Conservation (phyloP, 306 rosid genomes). For the Vigna mungo region DNA sequence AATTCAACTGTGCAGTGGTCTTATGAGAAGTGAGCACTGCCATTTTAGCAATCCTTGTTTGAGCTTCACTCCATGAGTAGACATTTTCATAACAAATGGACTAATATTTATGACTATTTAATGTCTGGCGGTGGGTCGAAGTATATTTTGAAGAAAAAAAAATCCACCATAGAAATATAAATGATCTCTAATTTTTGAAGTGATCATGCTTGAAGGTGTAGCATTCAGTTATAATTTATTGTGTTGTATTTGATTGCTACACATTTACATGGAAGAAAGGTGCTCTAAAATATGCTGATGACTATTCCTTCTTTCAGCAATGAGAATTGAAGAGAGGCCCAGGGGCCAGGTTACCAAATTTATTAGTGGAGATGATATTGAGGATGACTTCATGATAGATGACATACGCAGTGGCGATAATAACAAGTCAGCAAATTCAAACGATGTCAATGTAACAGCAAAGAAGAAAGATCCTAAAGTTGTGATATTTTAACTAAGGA, state of each 20-base stretch:
- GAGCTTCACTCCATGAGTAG: constrained; percentile 12
- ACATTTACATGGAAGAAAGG: constrained; percentile 6
- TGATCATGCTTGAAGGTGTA: background rate
- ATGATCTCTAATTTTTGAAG: constrained; percentile 3
- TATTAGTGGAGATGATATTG: constrained; percentile 88
- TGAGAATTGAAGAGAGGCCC: constrained; percentile 51
- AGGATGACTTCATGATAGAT: constrained; percentile 73
- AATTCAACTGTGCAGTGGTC: constrained; percentile 2
- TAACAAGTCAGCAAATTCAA: constrained; percentile 47
- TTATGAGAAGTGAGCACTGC: constrained; percentile 4
- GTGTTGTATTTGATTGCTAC: background rate
- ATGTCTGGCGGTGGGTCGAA: constrained; percentile 6
- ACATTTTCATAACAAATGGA: background rate
- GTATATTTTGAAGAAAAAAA: background rate
- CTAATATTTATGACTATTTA: constrained; percentile 1
- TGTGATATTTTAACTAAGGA: constrained; percentile 70
- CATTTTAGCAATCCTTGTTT: constrained; percentile 20
- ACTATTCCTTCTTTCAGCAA: constrained; percentile 52
- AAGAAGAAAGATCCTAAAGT: constrained; percentile 76
- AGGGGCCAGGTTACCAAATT: constrained; percentile 61
- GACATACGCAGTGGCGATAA: constrained; percentile 48
- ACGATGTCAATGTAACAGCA: constrained; percentile 50
- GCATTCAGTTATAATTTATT: constrained; percentile 22
- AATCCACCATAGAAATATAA: background rate
- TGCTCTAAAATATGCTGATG: constrained; percentile 23